Evolutionary conservation across 176 grass and related monocot species (phyloP).

Genomic region (Aegilops speltoides): DNA sequence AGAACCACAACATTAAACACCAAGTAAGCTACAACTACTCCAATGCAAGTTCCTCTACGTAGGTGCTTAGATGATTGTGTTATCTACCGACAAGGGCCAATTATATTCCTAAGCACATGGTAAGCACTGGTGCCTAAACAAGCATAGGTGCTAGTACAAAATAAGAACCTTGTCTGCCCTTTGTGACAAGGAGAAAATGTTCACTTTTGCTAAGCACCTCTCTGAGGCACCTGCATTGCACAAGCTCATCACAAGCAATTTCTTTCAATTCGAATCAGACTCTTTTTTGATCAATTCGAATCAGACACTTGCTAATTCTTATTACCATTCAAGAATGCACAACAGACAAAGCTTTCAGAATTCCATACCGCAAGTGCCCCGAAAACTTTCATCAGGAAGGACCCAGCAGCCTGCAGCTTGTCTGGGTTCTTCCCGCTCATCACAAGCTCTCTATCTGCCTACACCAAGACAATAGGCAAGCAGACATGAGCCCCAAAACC

Average conservation of each 20-base stretch:
- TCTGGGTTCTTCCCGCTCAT: conserved; percentile 82
- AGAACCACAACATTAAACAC: neutral
- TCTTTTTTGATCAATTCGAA: neutral
- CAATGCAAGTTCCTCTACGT: neutral
- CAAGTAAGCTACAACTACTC: neutral
- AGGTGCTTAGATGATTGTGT: neutral
- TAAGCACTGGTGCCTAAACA: neutral
- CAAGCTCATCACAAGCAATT: neutral
- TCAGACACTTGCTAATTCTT: neutral
- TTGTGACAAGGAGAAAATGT: neutral
- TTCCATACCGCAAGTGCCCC: conserved; percentile 66
- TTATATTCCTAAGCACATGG: neutral
- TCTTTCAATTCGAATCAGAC: neutral
- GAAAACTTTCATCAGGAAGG: conserved; percentile 92
- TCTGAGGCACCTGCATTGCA: neutral
- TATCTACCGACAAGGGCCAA: neutral
- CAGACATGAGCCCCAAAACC: conserved; percentile 25
- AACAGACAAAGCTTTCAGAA: conserved; percentile 18
- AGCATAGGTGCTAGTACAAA: neutral
- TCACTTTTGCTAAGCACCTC: neutral
- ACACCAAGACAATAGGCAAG: conserved; percentile 28
- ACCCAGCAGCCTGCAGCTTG: conserved; percentile 82
- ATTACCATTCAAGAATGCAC: neutral
- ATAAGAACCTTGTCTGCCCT: neutral
- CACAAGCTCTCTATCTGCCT: conserved; percentile 84